Evolutionary conservation across 176 grass and related monocot genomes (phyloP), one percentile per base, ranked within the genome.

Genomic region (Ensete glaucum): DNA sequence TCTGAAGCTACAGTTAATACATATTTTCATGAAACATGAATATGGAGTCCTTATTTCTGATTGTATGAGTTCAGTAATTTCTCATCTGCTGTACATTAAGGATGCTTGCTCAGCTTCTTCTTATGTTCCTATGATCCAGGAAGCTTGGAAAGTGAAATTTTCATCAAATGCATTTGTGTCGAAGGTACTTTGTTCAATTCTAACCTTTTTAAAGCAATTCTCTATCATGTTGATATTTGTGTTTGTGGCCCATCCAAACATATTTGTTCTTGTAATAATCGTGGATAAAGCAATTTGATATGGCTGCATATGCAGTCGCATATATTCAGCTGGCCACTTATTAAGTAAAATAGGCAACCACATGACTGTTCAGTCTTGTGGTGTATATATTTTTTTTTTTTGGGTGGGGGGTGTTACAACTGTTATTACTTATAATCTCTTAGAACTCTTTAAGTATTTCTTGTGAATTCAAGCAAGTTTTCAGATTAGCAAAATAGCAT

Each of bases 71-170:
- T 55, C 16, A 24, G 2, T 27, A 16, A 53, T 21, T 73, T 73
- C 9, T 16, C 24, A 73, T 64, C 12, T 64, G 12, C 19, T 50
- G 19, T 10, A 2, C 10, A 8, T 51, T 70, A 23, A 21, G 17
- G 43, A 52, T 14, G 11, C 9, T 63, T 64, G 25, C 74, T 76
- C 9, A 13, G 63, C 3, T 84, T 80, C 15, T 80, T 96, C 76
- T 78, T 68, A 98, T 90, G 88, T 72, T 74, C 43, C 22, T 19
- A 81, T 75, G 62, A 70, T 73, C 2, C 73, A 82, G 20, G 80
- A 89, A 59, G 57, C 68, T 56, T 98, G 90, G 90, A 93, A 91
- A 79, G 84, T 87, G 50, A 93, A 87, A 76, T 71, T 92, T 67
- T 91, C 80, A 63, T 81, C 81, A 76, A 91, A 98, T 84, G 75